These are phyloP conservation scores for Amauroascus niger DNA, from an alignment of 2,329 filamentous ascomycete genomes.

Conservation along the genomic window DNA sequence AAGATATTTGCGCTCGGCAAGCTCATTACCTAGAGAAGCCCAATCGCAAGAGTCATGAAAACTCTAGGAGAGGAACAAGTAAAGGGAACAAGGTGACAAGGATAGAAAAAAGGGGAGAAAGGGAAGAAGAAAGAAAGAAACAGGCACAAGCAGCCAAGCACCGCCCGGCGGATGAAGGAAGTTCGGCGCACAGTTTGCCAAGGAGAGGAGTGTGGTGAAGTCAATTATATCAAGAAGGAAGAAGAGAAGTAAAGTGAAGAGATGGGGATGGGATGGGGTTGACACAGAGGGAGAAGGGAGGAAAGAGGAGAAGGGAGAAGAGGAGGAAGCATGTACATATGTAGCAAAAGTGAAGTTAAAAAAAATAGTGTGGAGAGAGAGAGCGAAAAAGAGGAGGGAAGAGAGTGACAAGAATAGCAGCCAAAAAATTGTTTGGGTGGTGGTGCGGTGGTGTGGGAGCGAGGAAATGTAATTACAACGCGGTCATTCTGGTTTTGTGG, in stretches of 20 bases:
- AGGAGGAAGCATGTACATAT: not conserved
- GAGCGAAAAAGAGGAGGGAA: conserved; percentile 2
- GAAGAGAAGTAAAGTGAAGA: conserved; percentile 5
- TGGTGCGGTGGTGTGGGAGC: not conserved
- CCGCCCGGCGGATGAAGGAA: conserved; percentile 26
- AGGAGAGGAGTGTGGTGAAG: conserved; percentile 1
- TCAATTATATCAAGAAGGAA: conserved; percentile 14
- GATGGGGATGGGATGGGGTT: conserved; percentile 6
- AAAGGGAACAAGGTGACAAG: conserved; percentile 24
- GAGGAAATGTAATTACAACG: not conserved
- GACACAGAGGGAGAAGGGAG: not conserved
- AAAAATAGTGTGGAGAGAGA: not conserved
- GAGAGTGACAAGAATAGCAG: conserved; percentile 9
- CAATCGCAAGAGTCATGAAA: not conserved
- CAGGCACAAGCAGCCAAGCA: conserved; percentile 24
- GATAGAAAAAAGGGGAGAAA: conserved; percentile 1
- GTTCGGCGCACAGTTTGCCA: not conserved
- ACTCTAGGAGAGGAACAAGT: not conserved
- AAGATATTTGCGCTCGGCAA: conserved; percentile 31
- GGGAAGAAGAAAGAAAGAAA: conserved; percentile 18
- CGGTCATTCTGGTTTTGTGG: not conserved
- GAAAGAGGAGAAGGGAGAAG: not conserved
- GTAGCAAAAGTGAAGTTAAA: not conserved
- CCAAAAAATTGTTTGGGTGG: too few relatives aligned
- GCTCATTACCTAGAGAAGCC: conserved; percentile 27